Conservation (phyloP, 257 asterid species). For the Fraxinus excelsior region DNA sequence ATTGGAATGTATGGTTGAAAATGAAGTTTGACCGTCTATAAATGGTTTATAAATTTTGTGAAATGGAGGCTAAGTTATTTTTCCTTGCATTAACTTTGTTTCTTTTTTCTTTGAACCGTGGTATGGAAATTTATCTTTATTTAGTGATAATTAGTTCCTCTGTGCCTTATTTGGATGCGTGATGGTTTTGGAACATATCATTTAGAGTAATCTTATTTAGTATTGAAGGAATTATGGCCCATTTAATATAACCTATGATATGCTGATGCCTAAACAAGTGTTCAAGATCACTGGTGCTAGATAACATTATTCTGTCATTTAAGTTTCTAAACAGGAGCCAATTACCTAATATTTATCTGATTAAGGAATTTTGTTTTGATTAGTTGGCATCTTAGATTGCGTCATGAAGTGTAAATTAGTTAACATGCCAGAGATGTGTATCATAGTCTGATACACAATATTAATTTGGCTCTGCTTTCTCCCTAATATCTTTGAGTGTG, state of each 20-base stretch:
- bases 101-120: neutral
- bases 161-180: neutral
- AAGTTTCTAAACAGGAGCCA: neutral
- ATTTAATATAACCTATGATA: too few species aligned
- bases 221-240: too few species aligned
- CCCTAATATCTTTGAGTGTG: neutral
- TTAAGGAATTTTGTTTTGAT: neutral
- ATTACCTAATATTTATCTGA: neutral
- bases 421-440: neutral
- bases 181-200: neutral
- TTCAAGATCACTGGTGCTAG: too few species aligned
- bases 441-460: neutral
- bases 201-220: neutral
- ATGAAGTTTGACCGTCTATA: too few species aligned
- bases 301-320: neutral
- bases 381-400: neutral
- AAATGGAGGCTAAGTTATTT: neutral
- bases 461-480: neutral
- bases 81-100: neutral
- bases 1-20: too few species aligned
- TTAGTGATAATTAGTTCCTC: neutral
- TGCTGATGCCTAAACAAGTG: too few species aligned
- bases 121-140: neutral
- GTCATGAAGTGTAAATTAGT: neutral
- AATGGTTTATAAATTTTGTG: too few species aligned